These are phyloP conservation scores for Saccharum spontaneum DNA, from an alignment of 176 grass and related monocot genomes.

Conservation along the genomic window DNA sequence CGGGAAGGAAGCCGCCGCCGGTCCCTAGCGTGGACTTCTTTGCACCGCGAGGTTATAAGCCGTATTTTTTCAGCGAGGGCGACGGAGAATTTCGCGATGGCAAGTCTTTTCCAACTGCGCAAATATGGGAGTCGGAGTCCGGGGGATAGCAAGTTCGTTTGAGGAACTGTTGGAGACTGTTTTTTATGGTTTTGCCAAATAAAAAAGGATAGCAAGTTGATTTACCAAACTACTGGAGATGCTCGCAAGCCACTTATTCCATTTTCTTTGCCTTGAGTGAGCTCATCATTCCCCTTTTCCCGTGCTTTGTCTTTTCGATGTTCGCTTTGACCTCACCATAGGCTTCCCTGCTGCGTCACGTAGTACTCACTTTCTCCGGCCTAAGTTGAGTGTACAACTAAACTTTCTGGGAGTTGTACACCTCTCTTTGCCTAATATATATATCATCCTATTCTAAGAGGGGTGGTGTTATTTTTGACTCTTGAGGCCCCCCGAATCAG, in stretches of 20 bases:
- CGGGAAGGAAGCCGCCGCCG: too few species aligned
- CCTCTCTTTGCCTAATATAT: slow-evolving; percentile 27
- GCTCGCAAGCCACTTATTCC: neutral
- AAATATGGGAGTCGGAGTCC: too few species aligned
- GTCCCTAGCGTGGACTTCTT: too few species aligned
- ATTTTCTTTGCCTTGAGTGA: slow-evolving; percentile 15
- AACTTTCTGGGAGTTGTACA: slow-evolving; percentile 14
- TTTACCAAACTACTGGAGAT: too few species aligned
- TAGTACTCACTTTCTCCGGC: slow-evolving; percentile 8
- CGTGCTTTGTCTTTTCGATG: slow-evolving; percentile 19
- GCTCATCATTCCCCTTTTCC: neutral
- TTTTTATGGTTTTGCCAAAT: too few species aligned
- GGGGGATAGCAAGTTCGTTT: too few species aligned
- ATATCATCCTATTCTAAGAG: neutral
- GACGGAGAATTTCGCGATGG: too few species aligned
- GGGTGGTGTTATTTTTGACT: slow-evolving; percentile 18
- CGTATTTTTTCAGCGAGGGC: too few species aligned
- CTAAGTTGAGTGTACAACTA: slow-evolving; percentile 53
- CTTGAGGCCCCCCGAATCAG: slow-evolving; percentile 21
- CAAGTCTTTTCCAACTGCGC: too few species aligned
- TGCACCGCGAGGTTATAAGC: too few species aligned
- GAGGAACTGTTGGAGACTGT: too few species aligned
- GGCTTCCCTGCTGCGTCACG: neutral
- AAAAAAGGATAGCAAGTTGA: too few species aligned
- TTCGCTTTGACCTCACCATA: slow-evolving; percentile 32